Base-by-base conservation (phyloP, 768 basidiomycete genomes). In the Suillus sp. region DNA sequence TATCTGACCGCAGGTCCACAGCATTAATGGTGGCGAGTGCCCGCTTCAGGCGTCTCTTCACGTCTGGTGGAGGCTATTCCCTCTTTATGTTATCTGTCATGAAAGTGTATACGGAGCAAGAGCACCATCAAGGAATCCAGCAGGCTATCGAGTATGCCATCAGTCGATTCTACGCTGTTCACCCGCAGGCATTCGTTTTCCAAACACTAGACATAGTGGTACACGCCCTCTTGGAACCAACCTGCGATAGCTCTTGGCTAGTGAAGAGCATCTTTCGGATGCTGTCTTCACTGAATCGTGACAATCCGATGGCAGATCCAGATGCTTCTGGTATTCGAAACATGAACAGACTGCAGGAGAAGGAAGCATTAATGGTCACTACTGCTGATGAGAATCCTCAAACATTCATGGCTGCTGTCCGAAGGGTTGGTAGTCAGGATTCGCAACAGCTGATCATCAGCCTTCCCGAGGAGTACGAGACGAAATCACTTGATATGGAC, bases 381-480 rank as follows among this genome's bases (percentile, higher is more conserved):
- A 86, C 87, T 4, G 89, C 87, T 7, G 91, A 92, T 68, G 87
- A 90, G 64, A 87, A 83, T 59, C 90, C 90, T 1, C 90, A 91
- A 66, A 82, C 87, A 0, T 87, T 91, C 66, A 74, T 91, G 32
- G 80, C 84, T 16, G 79, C 83, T 7, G 72, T 90, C 22, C 80
- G 81, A 60, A 78, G 80, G 48, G 66, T 64, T 27, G 78, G 72
- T 25, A 78, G 78, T 35, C 77, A 82, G 56, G 78, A 78, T 25
- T 80, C 77, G 50, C 73, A 72, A 20, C 78, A 78, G 51, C 72
- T 82, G 48, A 77, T 80, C 3, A 72, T 83, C 45, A 77, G 81
- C 32, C 75, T 86, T 56, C 85, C 85, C 3, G 85, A 87, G 35
- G 72, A 80, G 65, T 87, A 86, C 64, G 87, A 88, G 70, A 78